A percentile compares a stretch with the other conserved stretches of the same genome.
These are phyloP conservation scores for Epichloe sibirici DNA, from an alignment of 2,329 filamentous ascomycete genomes.

Conservation along the genomic window DNA sequence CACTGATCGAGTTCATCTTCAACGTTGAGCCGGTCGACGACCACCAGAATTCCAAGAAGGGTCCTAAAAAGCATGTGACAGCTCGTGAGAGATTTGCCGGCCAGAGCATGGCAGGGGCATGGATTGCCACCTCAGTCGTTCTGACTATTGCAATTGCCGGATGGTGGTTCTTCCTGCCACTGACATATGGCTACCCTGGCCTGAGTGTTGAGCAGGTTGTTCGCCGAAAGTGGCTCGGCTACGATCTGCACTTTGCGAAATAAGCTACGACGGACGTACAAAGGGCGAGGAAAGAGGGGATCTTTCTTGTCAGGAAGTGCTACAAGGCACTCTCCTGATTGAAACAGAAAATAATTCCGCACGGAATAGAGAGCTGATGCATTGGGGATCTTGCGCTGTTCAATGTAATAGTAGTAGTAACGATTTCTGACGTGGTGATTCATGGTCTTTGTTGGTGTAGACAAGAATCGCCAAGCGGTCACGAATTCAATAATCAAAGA, in stretches of 20 bases:
- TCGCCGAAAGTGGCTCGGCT: slow-evolving; percentile 87
- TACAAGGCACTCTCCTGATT: too few relatives aligned
- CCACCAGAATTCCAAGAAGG: slow-evolving; percentile 28
- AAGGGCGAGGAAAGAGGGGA: not conserved
- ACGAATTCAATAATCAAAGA: not conserved
- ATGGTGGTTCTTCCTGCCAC: slow-evolving; percentile 87
- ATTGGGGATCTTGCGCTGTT: not conserved
- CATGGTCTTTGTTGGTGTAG: not conserved
- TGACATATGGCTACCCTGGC: slow-evolving; percentile 92
- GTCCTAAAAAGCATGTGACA: slow-evolving; percentile 51
- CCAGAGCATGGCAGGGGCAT: slow-evolving; percentile 65
- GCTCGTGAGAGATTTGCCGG: slow-evolving; percentile 70
- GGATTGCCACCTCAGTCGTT: slow-evolving; percentile 66
- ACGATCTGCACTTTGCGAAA: slow-evolving; percentile 98
- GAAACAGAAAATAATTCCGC: too few relatives aligned
- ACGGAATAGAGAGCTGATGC: not conserved
- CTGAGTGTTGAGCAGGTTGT: slow-evolving; percentile 67
- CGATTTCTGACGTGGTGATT: not conserved
- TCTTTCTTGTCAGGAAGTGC: too few relatives aligned
- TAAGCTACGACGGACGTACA: slow-evolving; percentile 30
- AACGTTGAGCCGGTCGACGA: slow-evolving; percentile 59
- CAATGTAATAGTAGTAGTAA: not conserved
- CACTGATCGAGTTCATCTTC: slow-evolving; percentile 91
- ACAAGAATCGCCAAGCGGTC: not conserved
- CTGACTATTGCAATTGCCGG: slow-evolving; percentile 56